Evolutionary conservation across 2,329 filamentous ascomycete genomes (phyloP).

Genomic region (Cordyceps cicadae): DNA sequence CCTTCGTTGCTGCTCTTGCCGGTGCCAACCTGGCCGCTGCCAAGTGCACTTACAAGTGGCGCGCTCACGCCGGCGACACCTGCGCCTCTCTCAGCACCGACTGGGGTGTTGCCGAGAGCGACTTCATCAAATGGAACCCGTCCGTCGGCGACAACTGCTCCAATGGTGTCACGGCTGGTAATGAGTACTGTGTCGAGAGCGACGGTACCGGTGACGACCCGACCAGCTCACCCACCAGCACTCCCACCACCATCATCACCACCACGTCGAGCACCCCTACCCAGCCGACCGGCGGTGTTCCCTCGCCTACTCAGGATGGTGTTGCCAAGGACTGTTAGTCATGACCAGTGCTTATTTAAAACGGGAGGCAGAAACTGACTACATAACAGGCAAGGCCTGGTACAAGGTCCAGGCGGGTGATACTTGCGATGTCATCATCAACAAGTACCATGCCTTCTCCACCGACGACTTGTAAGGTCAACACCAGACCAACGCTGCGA

Average conservation of each 20-base stretch:
- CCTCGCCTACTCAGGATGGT: conserved; percentile 8
- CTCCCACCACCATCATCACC: neutral
- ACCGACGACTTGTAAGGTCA: conserved; percentile 11
- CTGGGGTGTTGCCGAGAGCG: conserved; percentile 18
- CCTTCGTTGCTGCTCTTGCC: conserved; percentile 6
- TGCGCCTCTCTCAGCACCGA: conserved; percentile 18
- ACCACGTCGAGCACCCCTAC: conserved; percentile 1
- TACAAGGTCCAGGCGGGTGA: conserved; percentile 13
- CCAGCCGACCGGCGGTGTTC: neutral
- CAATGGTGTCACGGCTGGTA: neutral
- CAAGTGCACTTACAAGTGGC: conserved; percentile 11
- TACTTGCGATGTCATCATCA: conserved; percentile 12
- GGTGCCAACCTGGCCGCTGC: conserved; percentile 7
- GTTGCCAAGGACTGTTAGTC: conserved; percentile 6
- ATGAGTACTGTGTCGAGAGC: conserved; percentile 16
- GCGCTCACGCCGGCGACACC: conserved; percentile 17
- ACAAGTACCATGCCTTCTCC: conserved; percentile 17
- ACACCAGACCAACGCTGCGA: neutral
- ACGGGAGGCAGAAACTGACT: neutral
- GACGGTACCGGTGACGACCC: neutral
- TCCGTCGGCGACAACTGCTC: conserved; percentile 13
- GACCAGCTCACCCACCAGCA: neutral
- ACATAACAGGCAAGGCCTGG: conserved; percentile 5
- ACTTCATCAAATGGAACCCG: conserved; percentile 20
- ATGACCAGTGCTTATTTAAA: neutral